A percentile compares a stretch with the other conserved stretches of the same genome.
Conservation (phyloP, 2,329 filamentous ascomycete species). For the Clarireedia paspali region DNA sequence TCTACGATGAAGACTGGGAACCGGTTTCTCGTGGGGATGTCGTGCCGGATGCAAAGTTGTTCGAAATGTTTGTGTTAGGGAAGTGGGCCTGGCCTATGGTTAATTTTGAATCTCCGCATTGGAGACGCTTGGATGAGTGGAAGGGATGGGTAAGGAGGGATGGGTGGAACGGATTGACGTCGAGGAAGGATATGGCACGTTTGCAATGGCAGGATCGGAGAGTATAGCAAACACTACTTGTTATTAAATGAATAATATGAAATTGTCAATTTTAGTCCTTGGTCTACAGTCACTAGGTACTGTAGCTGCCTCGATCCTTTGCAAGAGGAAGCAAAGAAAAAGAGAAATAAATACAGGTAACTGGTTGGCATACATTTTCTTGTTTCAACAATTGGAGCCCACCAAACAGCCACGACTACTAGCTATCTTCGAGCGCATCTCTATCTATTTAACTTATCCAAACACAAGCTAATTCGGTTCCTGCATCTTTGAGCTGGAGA, state of each 20-base stretch:
- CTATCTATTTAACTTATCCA: too few relatives aligned
- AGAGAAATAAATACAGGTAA: too few relatives aligned
- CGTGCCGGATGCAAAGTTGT: slow-evolving; percentile 3
- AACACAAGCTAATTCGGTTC: too few relatives aligned
- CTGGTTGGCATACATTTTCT: too few relatives aligned
- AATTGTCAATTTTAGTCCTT: background rate
- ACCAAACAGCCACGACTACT: too few relatives aligned
- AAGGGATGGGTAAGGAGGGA: slow-evolving; percentile 2
- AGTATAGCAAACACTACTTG: background rate
- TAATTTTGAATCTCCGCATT: slow-evolving; percentile 4
- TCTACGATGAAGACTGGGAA: slow-evolving; percentile 1
- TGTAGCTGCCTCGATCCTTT: too few relatives aligned
- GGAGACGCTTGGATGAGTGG: slow-evolving; percentile 3
- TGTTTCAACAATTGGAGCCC: too few relatives aligned
- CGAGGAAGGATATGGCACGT: background rate
- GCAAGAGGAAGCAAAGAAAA: too few relatives aligned
- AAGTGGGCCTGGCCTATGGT: slow-evolving; percentile 6
- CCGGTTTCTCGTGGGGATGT: background rate
- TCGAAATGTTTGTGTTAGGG: slow-evolving; percentile 3
- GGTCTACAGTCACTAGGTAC: too few relatives aligned
- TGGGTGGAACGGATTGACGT: background rate
- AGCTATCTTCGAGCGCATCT: too few relatives aligned
- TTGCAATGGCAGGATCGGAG: background rate
- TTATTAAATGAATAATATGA: background rate
- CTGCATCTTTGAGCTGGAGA: too few relatives aligned